Base-by-base conservation (phyloP, 371 early-diverging fungal species). In the Mortierella sp. region DNA sequence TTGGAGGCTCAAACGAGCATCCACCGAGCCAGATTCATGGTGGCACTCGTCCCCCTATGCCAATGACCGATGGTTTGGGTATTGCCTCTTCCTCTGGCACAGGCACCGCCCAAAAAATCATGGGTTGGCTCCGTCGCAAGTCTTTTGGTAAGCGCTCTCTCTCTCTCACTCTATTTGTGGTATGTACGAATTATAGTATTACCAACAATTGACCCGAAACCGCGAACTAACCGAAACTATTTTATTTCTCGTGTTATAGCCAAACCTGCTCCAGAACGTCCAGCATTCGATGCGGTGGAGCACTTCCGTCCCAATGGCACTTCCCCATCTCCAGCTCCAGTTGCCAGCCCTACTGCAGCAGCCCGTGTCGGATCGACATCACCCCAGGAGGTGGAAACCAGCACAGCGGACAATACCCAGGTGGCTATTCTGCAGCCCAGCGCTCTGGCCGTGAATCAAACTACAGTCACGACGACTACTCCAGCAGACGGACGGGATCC, bases 101-200 rank as follows among this genome's bases (percentile, higher is more conserved):
- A 61, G 89, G 87, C 63, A 86, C 93, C 11, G 93, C 91, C 31
- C 92, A 91, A 66, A 92, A 93, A 77, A 84, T 93, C 29, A 91
- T 93, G 87, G 92, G 92, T 65, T 93, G 93, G 93, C 86, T 93
- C 66, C 90, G 92, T 53, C 90, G 90, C 81, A 91, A 92, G 67
- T 91, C 93, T 6, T 64, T 88, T 64, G 89, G 92, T 90, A 91
- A 85, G 87, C 16, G 44, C 64, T 68, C 63, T 73, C 48, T 29
- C 11, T 64, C 19, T 74, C 39, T 39, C 22, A n/a, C n/a, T n/a
- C n/a, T n/a, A n/a, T n/a, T n/a, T n/a, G n/a, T n/a, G n/a, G n/a
- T n/a, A n/a, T n/a, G n/a, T n/a, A n/a, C n/a, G n/a, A n/a, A n/a
- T n/a, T n/a, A n/a, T n/a, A n/a, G n/a, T n/a, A n/a, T n/a, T n/a